These are phyloP conservation scores for Yamadazyma sp. DNA, from an alignment of 805 yeast genomes.

Conservation along the genomic window DNA sequence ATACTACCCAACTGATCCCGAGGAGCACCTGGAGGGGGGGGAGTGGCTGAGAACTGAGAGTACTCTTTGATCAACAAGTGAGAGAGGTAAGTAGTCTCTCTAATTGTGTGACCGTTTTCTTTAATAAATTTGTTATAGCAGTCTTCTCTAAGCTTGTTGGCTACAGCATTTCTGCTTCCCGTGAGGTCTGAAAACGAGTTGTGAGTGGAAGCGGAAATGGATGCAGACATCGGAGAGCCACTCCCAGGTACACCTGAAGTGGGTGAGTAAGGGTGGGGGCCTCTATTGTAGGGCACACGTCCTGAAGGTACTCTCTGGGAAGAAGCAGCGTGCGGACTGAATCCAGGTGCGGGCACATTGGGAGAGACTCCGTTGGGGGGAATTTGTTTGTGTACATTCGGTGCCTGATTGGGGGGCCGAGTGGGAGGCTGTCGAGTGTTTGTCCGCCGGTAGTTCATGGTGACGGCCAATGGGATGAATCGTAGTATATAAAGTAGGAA, in stretches of 20 bases:
- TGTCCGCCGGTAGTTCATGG: no score
- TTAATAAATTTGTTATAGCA: slow-evolving; percentile 36
- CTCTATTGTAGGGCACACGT: neutral
- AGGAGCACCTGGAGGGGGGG: slow-evolving; percentile 64
- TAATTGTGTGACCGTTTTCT: slow-evolving; percentile 23
- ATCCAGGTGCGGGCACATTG: slow-evolving; percentile 1
- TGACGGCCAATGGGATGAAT: no score
- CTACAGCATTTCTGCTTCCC: slow-evolving; percentile 12
- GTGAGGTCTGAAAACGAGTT: slow-evolving; percentile 4
- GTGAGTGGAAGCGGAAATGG: no score
- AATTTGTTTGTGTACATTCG: no score
- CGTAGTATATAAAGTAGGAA: no score
- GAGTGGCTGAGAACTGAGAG: slow-evolving; percentile 61
- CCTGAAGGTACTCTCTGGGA: slow-evolving; percentile 4
- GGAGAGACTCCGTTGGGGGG: no score
- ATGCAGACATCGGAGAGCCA: no score
- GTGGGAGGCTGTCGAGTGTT: no score
- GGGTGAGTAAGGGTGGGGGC: slow-evolving; percentile 4
- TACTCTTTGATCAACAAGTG: slow-evolving; percentile 78
- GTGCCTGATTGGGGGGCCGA: no score
- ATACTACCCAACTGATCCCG: slow-evolving; percentile 30
- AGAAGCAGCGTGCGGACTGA: neutral
- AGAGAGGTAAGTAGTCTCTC: slow-evolving; percentile 57
- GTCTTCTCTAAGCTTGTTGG: slow-evolving; percentile 36
- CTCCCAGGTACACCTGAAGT: slow-evolving; percentile 1